Base-by-base conservation (phyloP, 768 basidiomycete genomes). In the Clitopilus passeckerianus region DNA sequence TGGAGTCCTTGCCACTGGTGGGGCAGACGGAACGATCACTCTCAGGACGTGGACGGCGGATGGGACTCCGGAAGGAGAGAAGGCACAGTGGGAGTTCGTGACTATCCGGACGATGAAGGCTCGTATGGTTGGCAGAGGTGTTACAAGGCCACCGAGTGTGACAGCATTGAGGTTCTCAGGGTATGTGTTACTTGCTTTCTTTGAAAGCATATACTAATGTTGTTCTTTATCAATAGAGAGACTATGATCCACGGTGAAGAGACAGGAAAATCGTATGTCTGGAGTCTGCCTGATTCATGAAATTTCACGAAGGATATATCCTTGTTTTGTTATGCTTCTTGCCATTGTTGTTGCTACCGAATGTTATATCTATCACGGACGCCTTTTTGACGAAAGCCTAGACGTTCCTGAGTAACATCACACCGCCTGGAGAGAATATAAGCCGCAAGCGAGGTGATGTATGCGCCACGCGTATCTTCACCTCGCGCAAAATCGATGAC, bases 41-140 rank as follows among this genome's bases (percentile, higher is more conserved):
- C 74, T 97, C n/a, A 78, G 90, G 61, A 91, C 93, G 0, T 94
- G 94, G 89, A 89, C 85, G 15, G 81, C 90, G 0, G 88, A 93
- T 60, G 83, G 84, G 12, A 89, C 91, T 0, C 85, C 83, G 0
- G 75, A 79, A 57, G 87, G 82, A 0, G 80, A 86, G 66, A 82
- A 80, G 65, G 87, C 91, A 1, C 74, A 75, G 54, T 95, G 92
- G 92, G 80, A 87, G 65, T 87, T 96, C 72, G 74, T 82, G 9
- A 84, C 85, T 14, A 74, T 92, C 58, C 77, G 89, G 64, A 81
- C 80, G 59, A 79, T 95, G 78, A 84, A 86, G 69, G 80, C 80
- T 57, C 77, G 83, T 65, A 72, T 76, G 63, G 66, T 64, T 53
- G 67, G 65, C 14, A 57, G 63, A 15, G 69, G 75, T 16, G 75